Evolutionary conservation across 306 rosid species (phyloP).

Genomic region (Cucurbita argyrosperma): DNA sequence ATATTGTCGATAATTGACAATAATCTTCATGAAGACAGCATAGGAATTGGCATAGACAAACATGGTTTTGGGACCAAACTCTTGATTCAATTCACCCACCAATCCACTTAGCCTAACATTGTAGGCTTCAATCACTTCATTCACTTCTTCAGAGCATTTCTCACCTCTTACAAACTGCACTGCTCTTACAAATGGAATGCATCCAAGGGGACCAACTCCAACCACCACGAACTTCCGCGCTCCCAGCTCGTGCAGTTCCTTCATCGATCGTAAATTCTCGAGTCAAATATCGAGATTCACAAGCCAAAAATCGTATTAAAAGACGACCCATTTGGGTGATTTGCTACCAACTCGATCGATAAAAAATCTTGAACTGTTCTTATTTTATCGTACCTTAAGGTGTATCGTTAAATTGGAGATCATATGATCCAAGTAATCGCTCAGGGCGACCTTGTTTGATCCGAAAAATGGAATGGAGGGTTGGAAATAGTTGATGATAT

Average conservation of each 20-base stretch:
- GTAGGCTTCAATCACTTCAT: conserved; percentile 26
- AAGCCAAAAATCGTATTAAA: not conserved
- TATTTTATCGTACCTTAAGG: conserved; percentile 23
- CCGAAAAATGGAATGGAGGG: conserved; percentile 33
- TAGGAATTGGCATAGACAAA: conserved; percentile 34
- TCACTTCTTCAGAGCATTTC: conserved; percentile 21
- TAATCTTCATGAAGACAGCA: conserved; percentile 20
- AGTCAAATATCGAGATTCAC: not conserved
- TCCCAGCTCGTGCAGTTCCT: conserved; percentile 31
- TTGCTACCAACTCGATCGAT: too few relatives aligned
- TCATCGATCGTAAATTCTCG: not conserved
- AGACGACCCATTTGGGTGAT: not conserved
- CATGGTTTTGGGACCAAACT: conserved; percentile 25
- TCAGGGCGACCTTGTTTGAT: conserved; percentile 13
- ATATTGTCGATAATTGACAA: conserved; percentile 21
- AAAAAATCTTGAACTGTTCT: not conserved
- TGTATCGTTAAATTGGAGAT: conserved; percentile 33
- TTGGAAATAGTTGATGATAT: conserved; percentile 29
- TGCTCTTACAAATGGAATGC: conserved; percentile 40
- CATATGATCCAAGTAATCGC: conserved; percentile 22
- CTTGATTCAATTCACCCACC: conserved; percentile 19
- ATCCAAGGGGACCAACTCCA: conserved; percentile 39
- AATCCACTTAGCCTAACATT: conserved; percentile 14
- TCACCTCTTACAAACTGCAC: conserved; percentile 14
- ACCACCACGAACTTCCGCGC: conserved; percentile 38